phyloP scores from a whole-genome alignment of 2,329 filamentous ascomycete genomes.

The Botrytis paeoniae region DNA sequence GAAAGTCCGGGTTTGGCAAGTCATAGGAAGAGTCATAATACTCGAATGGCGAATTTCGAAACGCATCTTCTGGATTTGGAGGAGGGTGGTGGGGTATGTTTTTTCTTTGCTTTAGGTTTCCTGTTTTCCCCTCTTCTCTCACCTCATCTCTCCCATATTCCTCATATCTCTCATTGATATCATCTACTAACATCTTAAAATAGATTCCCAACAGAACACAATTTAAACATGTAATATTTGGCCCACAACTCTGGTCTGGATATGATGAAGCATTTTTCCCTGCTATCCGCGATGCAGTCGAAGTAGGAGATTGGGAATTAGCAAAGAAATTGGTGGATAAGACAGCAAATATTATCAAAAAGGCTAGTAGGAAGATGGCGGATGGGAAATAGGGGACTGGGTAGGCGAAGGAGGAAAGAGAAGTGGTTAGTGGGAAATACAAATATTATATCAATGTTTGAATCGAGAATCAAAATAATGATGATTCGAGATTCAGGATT shows the following conservation, averaged over 20 bases:
- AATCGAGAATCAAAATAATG: background rate
- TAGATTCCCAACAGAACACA: constrained; percentile 83
- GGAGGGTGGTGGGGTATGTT: constrained; percentile 68
- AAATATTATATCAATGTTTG: background rate
- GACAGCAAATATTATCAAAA: constrained; percentile 64
- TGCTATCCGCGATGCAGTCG: constrained; percentile 77
- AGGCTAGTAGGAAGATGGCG: constrained; percentile 46
- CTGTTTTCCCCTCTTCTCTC: background rate
- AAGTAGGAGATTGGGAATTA: constrained; percentile 65
- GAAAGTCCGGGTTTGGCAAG: constrained; percentile 68
- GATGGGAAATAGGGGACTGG: background rate
- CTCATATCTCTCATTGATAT: background rate
- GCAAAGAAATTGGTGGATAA: constrained; percentile 68
- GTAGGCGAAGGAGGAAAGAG: background rate
- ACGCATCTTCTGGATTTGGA: constrained; percentile 76
- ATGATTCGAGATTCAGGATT: background rate
- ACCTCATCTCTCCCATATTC: background rate
- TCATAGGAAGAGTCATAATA: constrained; percentile 73
- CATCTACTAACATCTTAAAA: background rate
- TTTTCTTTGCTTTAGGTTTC: background rate
- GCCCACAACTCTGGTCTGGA: constrained; percentile 73
- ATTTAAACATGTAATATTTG: constrained; percentile 91
- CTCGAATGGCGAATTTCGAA: constrained; percentile 77
- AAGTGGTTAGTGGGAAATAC: background rate
- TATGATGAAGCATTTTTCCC: constrained; percentile 72